Conservation (phyloP, 768 basidiomycete genomes). For the Candolleomyces aberdarensis region DNA sequence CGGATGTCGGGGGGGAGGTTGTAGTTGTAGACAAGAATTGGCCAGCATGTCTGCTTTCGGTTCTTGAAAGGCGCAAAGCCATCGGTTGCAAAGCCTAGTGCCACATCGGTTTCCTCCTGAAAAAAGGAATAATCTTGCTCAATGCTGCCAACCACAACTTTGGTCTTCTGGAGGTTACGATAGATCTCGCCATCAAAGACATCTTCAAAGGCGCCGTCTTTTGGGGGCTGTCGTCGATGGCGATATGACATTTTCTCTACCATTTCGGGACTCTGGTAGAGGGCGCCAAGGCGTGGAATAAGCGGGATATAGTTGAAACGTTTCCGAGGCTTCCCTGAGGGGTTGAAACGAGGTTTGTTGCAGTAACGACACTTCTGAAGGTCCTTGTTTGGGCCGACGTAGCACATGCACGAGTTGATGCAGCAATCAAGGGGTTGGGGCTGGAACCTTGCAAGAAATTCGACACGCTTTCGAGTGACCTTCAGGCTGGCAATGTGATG, state of each 20-base stretch:
- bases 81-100: slow-evolving; percentile 40
- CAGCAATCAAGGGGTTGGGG: slow-evolving; percentile 24
- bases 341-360: slow-evolving; percentile 9
- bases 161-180: slow-evolving; percentile 11
- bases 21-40: slow-evolving; percentile 36
- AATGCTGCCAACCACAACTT: slow-evolving; percentile 20
- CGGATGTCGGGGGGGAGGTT: slow-evolving; percentile 29
- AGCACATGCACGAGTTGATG: slow-evolving; percentile 16
- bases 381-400: slow-evolving; percentile 19
- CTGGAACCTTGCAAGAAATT: slow-evolving; percentile 26
- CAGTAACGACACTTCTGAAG: slow-evolving; percentile 29
- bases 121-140: slow-evolving; percentile 29
- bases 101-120: slow-evolving; percentile 36
- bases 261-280: slow-evolving; percentile 16
- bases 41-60: slow-evolving; percentile 33
- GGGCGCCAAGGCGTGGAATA: slow-evolving; percentile 20
- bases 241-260: slow-evolving; percentile 25
- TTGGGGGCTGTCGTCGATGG: slow-evolving; percentile 13
- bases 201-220: slow-evolving; percentile 23
- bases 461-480: slow-evolving; percentile 8
- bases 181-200: slow-evolving; percentile 36
- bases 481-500: not conserved
- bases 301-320: slow-evolving; percentile 34
- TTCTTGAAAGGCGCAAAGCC: slow-evolving; percentile 38
- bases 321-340: slow-evolving; percentile 18